Evolutionary conservation across 192 early-diverging fungal species (phyloP), one percentile per base, ranked within the genome.

Genomic region (Coemansia sp.): DNA sequence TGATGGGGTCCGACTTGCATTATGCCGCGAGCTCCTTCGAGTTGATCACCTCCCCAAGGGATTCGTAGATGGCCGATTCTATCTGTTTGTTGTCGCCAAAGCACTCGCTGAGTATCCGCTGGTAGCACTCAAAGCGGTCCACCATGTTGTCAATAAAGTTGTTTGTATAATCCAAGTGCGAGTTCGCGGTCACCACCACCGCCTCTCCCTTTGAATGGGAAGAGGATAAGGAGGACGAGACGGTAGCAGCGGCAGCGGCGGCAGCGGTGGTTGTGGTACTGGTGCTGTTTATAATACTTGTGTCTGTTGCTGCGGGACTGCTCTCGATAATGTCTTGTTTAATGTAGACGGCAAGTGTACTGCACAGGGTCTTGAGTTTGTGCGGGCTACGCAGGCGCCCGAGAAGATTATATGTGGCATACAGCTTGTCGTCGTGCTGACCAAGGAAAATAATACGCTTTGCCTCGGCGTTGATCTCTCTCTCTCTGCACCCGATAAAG

Each of bases 21-120:
- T 18, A 29, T 14, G 15, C 19, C 13, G 4, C 8, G 9, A 46
- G 44, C 5, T 46, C n/a, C 1, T 25, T 1, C 11, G 44, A 46
- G 44, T 46, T 46, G 44, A 46, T 9, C 27, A 19, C 44, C 22
- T 46, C 18, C n/a, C 2, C 3, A 29, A 46, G 32, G 25, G 11
- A 14, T 5, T 2, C 2, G 2, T 14, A 19, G 27, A 29, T 46
- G 5, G 14, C 24, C 1, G 5, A n/a, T 9, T 18, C 44, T 30
- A 46, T 30, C 1, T 28, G 7, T 9, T 15, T 8, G 44, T 46
- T 46, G 2, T 11, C 5, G 13, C 18, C 44, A 46, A 46, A 46
- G 44, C 26, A 46, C 44, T 46, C 28, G 28, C 27, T 11, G 15
- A 46, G 27, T 17, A 46, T n/a, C 28, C 32, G 44, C 18, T n/a